Evolutionary conservation across 169 alveolate species (phyloP).

Genomic region (Neospora caninum): DNA sequence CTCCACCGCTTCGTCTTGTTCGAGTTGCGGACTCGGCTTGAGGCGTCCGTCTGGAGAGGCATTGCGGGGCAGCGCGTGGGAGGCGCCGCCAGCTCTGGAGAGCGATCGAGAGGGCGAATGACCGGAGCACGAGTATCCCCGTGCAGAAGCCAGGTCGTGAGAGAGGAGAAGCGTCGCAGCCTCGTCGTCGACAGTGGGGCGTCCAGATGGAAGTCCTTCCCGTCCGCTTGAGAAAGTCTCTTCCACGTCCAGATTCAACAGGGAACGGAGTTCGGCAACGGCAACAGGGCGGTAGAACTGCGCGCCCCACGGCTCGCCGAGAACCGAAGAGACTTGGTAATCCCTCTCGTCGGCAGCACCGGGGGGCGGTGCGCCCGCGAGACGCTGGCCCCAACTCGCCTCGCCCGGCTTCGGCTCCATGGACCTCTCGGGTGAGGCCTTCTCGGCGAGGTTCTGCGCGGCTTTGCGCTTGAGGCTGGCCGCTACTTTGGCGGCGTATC

Average conservation of each 20-base stretch:
- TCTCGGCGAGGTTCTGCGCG: not conserved
- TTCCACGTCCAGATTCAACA: not conserved
- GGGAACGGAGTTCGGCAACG: not conserved
- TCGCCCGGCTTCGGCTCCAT: not conserved
- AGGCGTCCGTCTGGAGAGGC: too few species aligned
- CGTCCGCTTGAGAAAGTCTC: not conserved
- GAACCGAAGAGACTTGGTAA: not conserved
- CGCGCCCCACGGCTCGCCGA: constrained; percentile 12
- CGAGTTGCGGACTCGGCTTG: not conserved
- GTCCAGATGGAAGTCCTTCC: not conserved
- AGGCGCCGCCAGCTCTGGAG: not conserved
- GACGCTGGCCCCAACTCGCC: not conserved
- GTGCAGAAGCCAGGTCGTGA: not conserved
- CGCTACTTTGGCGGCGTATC: constrained; percentile 22
- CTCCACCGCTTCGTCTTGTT: constrained; percentile 19
- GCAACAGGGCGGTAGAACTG: constrained; percentile 26
- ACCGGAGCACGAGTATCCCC: not conserved
- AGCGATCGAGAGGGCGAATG: not conserved
- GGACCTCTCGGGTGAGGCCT: not conserved
- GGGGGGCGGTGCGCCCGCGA: not conserved
- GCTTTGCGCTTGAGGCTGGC: constrained; percentile 8
- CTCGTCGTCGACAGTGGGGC: not conserved
- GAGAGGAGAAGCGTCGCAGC: not conserved
- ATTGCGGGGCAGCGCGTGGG: not conserved
- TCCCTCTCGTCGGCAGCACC: not conserved